Evolutionary conservation across 495 filamentous ascomycete genomes (phyloP).

Genomic region (Tuber umbilicatum): DNA sequence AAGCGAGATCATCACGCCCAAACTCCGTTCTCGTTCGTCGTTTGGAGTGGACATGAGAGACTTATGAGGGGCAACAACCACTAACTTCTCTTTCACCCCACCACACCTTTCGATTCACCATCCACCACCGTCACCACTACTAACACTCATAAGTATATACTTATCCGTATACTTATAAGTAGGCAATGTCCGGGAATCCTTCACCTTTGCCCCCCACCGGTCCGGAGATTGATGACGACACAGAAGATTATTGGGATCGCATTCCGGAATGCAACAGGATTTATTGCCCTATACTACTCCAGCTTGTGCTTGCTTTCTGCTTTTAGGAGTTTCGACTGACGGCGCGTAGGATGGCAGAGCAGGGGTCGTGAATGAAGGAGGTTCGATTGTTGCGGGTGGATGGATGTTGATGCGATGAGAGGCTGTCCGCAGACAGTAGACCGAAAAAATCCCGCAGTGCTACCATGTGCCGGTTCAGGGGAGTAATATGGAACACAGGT

Average conservation of each 20-base stretch:
- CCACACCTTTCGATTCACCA: constrained; percentile 8
- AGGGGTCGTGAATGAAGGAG: constrained; percentile 97
- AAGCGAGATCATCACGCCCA: too few relatives aligned
- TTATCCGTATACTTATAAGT: background rate
- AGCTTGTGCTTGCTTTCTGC: constrained; percentile 13
- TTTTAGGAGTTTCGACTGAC: background rate
- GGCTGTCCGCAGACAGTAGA: constrained; percentile 52
- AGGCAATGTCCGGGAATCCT: constrained; percentile 20
- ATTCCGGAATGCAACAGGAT: constrained; percentile 96
- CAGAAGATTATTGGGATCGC: constrained; percentile 77
- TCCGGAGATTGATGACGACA: constrained; percentile 24
- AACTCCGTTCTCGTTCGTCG: too few relatives aligned
- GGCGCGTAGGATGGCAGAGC: constrained; percentile 73
- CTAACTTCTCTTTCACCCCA: constrained; percentile 10
- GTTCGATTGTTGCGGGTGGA: constrained; percentile 45
- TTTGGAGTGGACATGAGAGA: too few relatives aligned
- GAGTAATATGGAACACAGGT: constrained; percentile 95
- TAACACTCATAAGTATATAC: background rate
- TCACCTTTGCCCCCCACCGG: constrained; percentile 25
- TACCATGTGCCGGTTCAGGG: constrained; percentile 90
- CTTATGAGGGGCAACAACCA: constrained; percentile 10
- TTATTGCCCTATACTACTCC: constrained; percentile 69
- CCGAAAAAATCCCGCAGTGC: constrained; percentile 86
- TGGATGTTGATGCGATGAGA: constrained; percentile 16
- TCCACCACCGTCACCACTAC: background rate